A percentile compares a stretch with the other conserved stretches of the same genome.
These are phyloP conservation scores for Neurospora sublineolata DNA, from an alignment of 495 filamentous ascomycete species.

Conservation along the genomic window DNA sequence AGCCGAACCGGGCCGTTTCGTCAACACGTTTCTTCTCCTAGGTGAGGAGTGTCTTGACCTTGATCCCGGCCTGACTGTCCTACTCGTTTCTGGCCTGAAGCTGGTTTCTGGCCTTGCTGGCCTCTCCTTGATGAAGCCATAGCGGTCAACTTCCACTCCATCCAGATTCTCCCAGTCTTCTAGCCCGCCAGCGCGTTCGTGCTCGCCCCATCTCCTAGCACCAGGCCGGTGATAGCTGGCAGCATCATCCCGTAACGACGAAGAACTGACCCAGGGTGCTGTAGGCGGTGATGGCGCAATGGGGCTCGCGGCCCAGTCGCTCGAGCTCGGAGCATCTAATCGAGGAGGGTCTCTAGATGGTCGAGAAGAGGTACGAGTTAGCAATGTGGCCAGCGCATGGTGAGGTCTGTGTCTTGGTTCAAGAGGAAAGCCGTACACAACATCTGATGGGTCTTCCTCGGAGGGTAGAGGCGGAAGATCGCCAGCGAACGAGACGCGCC, in stretches of 20 bases:
- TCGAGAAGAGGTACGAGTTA: conserved; percentile 3
- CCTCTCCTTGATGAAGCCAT: conserved; percentile 74
- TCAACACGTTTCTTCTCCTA: conserved; percentile 30
- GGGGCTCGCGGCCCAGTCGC: conserved; percentile 8
- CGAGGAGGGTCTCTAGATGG: conserved; percentile 3
- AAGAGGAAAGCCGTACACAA: conserved; percentile 41
- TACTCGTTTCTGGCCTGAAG: conserved; percentile 29
- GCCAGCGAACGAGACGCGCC: conserved; percentile 27
- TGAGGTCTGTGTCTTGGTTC: conserved; percentile 13
- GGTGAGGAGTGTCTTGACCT: conserved; percentile 22
- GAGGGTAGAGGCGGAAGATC: conserved; percentile 27
- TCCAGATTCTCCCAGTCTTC: conserved; percentile 92
- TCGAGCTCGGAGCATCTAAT: conserved; percentile 9
- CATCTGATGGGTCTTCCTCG: conserved; percentile 38
- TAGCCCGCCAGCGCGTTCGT: conserved; percentile 64
- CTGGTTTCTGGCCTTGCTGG: conserved; percentile 43
- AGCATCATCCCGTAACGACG: conserved; percentile 17
- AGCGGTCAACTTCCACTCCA: conserved; percentile 80
- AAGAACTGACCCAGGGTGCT: conserved; percentile 28
- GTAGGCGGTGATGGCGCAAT: conserved; percentile 12
- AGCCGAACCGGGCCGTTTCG: conserved; percentile 27
- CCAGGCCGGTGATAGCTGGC: neutral
- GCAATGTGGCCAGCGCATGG: conserved; percentile 15
- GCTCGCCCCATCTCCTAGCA: conserved; percentile 24
- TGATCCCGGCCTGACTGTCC: conserved; percentile 23